Conservation (phyloP, 257 asterid species). For the Henckelia pumila region DNA sequence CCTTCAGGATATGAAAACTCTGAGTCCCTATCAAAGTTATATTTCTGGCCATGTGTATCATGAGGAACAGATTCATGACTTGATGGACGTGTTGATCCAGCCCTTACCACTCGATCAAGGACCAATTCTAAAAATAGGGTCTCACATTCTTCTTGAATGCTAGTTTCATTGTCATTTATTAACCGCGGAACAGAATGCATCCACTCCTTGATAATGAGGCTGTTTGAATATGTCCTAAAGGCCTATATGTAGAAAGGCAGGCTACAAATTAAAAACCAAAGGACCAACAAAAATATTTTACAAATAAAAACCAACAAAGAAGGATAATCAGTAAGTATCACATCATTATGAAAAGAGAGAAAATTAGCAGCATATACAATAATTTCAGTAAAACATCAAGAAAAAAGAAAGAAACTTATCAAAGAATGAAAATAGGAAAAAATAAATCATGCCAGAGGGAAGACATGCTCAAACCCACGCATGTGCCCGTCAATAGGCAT, state of each 20-base stretch:
- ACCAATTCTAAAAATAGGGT: conserved; percentile 76
- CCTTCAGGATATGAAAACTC: conserved; percentile 44
- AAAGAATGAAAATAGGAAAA: not conserved
- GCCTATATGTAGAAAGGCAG: conserved; percentile 49
- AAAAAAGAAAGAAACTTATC: not conserved
- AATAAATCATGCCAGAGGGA: conserved; percentile 17
- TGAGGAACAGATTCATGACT: conserved; percentile 24
- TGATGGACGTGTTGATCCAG: conserved; percentile 38
- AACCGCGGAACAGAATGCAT: conserved; percentile 79
- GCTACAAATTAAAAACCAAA: conserved; percentile 17
- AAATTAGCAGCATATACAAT: conserved; percentile 17
- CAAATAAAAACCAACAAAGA: conserved; percentile 5
- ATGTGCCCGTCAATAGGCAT: not conserved
- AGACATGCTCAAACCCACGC: conserved; percentile 2
- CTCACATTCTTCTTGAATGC: conserved; percentile 97
- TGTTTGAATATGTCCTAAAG: conserved; percentile 57
- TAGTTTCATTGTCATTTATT: conserved; percentile 75
- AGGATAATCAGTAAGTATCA: conserved; percentile 16
- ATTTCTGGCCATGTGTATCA: conserved; percentile 32
- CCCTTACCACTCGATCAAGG: conserved; percentile 58
- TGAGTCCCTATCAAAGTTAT: conserved; percentile 28
- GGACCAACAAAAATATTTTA: conserved; percentile 2
- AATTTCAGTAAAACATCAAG: conserved; percentile 11
- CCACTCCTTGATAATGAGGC: conserved; percentile 73
- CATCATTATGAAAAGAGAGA: not conserved